These are phyloP conservation scores for Phytophthora meadii DNA, from an alignment of 352 stramenopile species.

Conservation along the genomic window DNA sequence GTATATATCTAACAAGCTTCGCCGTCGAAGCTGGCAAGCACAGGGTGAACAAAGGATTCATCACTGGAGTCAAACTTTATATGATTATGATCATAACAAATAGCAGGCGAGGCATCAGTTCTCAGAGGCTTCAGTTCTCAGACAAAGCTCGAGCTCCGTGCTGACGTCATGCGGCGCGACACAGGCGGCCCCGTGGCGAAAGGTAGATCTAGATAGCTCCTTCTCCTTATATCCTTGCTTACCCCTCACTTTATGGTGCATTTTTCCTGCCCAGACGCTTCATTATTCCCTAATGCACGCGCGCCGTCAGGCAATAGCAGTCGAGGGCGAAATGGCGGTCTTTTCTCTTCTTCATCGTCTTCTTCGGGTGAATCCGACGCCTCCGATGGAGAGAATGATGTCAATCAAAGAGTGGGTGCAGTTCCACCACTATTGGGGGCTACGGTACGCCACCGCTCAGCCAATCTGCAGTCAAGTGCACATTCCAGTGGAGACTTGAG, in stretches of 20 bases:
- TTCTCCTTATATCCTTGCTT: not conserved
- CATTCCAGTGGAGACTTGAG: conserved; percentile 23
- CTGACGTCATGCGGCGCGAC: conserved; percentile 41
- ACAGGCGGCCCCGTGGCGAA: conserved; percentile 29
- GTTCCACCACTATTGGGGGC: conserved; percentile 23
- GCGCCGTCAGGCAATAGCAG: conserved; percentile 18
- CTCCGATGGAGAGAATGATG: conserved; percentile 28
- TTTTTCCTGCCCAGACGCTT: conserved; percentile 19
- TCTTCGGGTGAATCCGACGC: conserved; percentile 34
- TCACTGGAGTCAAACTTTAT: too few species aligned
- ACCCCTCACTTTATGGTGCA: not conserved
- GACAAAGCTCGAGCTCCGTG: conserved; percentile 22
- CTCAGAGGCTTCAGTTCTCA: conserved; percentile 18
- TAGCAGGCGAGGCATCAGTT: too few species aligned
- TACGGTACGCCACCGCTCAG: conserved; percentile 31
- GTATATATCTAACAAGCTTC: too few species aligned
- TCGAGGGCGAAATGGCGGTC: conserved; percentile 40
- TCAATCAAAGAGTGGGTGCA: conserved; percentile 9
- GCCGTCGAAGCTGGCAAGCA: too few species aligned
- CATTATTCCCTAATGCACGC: conserved; percentile 25
- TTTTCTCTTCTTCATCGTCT: conserved; percentile 51
- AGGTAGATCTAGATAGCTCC: conserved; percentile 13
- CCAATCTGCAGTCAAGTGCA: conserved; percentile 33
- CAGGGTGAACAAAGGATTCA: too few species aligned
- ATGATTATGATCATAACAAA: too few species aligned